Base-by-base conservation (phyloP, 306 rosid species). In the Quercus berberidifolia region DNA sequence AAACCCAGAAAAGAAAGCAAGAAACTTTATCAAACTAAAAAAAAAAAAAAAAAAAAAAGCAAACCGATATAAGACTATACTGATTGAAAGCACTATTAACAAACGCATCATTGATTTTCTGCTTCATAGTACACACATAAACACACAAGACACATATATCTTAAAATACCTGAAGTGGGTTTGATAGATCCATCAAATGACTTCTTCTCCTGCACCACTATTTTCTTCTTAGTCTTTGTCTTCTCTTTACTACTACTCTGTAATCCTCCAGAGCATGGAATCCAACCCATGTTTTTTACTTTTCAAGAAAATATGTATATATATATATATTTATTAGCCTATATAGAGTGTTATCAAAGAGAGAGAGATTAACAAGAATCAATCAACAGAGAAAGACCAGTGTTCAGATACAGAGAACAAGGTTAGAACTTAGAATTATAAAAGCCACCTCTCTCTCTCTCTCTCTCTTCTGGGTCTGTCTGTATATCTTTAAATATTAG, bases 261-360 rank as follows among this genome's bases (percentile, higher is more conserved):
- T 58, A 90, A 86, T 73, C 69, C 78, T 82, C 99, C 96, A 70
- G 91, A 90, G 85, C 99, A 92, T 9, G 92, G 97, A 85, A 92
- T 89, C 94, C 97, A 95, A 84, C 93, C 87, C 98, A 95, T 95
- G 69, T 43, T 85, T 81, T 68, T 81, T 59, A 12, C 41, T 71
- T 69, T 10, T 12, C 20, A 18, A 78, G 49, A 76, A 68, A 17
- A 49, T 49, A 12, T 12, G 15, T 49, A 0, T 46, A 6, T 35
- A 6, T 35, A 6, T 35, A 6, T 33, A 35, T 35, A 35, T 35
- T 38, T 38, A 38, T 38, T 7, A 7, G 54, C 54, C 54, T 12
- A 13, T 49, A 49, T 12, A 49, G 5, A 49, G 54, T 49, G 11
- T 11, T 10, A 12, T 49, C 54, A 11, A 12, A 49, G 54, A 49